Conservation (phyloP, 2,329 filamentous ascomycete genomes). For the Aspergillus nomiae region DNA sequence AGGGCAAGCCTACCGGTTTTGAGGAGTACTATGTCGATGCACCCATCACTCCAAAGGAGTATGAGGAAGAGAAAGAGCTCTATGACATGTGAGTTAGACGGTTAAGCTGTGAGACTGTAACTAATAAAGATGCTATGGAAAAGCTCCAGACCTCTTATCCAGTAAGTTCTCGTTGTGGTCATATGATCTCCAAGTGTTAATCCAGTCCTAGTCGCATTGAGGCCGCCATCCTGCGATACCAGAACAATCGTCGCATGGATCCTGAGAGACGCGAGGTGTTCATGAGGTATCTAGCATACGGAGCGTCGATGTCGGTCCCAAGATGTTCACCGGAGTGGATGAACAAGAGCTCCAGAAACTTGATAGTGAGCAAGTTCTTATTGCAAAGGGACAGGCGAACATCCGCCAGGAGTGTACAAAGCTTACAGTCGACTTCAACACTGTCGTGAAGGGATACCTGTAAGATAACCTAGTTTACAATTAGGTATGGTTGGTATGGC, state of each 20-base stretch:
- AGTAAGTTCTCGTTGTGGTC: conserved; percentile 49
- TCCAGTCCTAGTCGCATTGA: conserved; percentile 69
- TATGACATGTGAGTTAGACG: conserved; percentile 63
- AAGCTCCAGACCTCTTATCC: conserved; percentile 53
- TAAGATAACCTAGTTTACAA: conserved; percentile 45
- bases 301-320: conserved; percentile 67
- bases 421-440: conserved; percentile 80
- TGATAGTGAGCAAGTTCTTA: conserved; percentile 65
- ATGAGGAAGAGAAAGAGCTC: conserved; percentile 65
- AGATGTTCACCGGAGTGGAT: conserved; percentile 65
- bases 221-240: conserved; percentile 79
- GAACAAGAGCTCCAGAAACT: conserved; percentile 63
- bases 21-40: conserved; percentile 81
- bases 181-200: conserved; percentile 11
- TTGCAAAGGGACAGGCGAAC: conserved; percentile 57
- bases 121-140: conserved; percentile 16
- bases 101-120: neutral
- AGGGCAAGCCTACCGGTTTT: conserved; percentile 64
- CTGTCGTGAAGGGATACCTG: conserved; percentile 77
- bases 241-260: conserved; percentile 73
- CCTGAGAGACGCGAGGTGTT: conserved; percentile 66
- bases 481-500: neutral
- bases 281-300: conserved; percentile 77
- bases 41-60: conserved; percentile 72
- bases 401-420: conserved; percentile 58